A percentile compares a stretch with the other conserved stretches of the same genome.
These are phyloP conservation scores for Funneliformis geosporum DNA, from an alignment of 192 early-diverging fungal genomes.

Conservation along the genomic window DNA sequence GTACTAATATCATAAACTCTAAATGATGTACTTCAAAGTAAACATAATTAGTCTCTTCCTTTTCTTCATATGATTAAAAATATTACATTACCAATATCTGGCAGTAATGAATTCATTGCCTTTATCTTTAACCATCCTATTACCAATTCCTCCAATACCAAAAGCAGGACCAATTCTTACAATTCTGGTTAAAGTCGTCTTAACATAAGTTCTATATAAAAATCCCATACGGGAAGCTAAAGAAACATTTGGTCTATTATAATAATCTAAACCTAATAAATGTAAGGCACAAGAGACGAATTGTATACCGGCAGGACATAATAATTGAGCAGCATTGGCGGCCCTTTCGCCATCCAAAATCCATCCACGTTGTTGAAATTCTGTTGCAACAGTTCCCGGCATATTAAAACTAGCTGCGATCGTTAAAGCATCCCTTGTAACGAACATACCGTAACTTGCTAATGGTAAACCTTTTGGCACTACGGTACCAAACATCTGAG, in stretches of 20 bases:
- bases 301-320: slow-evolving; percentile 44
- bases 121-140: slow-evolving; percentile 33
- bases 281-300: slow-evolving; percentile 45
- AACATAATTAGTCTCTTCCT: too few relatives aligned
- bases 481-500: slow-evolving; percentile 45
- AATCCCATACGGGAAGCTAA: slow-evolving; percentile 19
- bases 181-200: slow-evolving; percentile 45
- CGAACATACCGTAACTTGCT: slow-evolving; percentile 43
- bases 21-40: too few relatives aligned
- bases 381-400: slow-evolving; percentile 30
- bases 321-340: slow-evolving; percentile 37
- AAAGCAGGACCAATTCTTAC: slow-evolving; percentile 50
- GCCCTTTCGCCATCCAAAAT: neutral
- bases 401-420: slow-evolving; percentile 50
- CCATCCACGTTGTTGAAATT: slow-evolving; percentile 11
- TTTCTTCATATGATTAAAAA: too few relatives aligned
- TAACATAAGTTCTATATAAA: slow-evolving; percentile 40
- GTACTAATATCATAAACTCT: too few relatives aligned
- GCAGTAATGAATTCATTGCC: neutral
- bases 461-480: slow-evolving; percentile 38
- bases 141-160: slow-evolving; percentile 48
- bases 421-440: slow-evolving; percentile 45
- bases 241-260: slow-evolving; percentile 37
- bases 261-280: slow-evolving; percentile 48
- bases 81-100: too few relatives aligned